Evolutionary conservation across 495 filamentous ascomycete genomes (phyloP).

Genomic region (Margaritispora aquatica): DNA sequence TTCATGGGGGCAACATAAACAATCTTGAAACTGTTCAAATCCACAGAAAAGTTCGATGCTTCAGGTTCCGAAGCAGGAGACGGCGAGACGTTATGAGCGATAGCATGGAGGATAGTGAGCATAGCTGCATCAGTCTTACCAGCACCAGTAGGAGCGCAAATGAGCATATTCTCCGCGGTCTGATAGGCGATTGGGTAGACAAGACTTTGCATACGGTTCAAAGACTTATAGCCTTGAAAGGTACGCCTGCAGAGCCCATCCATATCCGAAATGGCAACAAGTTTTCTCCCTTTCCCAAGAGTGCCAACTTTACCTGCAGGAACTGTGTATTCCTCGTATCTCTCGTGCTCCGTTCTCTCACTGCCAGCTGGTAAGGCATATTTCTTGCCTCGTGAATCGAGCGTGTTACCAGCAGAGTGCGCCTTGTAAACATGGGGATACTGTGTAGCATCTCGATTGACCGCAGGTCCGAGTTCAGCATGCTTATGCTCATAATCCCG

Average conservation of each 20-base stretch:
- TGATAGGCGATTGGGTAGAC: conserved; percentile 94
- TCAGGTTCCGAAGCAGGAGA: conserved; percentile 69
- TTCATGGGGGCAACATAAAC: conserved; percentile 99
- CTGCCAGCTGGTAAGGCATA: conserved; percentile 70
- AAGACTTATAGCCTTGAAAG: conserved; percentile 85
- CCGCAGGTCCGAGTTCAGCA: conserved; percentile 53
- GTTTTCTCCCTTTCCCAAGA: conserved; percentile 59
- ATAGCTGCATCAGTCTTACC: conserved; percentile 99
- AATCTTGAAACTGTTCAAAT: conserved; percentile 90
- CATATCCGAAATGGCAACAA: conserved; percentile 73
- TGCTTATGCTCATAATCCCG: conserved; percentile 81
- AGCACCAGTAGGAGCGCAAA: conserved; percentile 96
- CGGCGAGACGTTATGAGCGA: conserved; percentile 77
- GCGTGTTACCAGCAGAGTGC: conserved; percentile 74
- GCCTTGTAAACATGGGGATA: conserved; percentile 93
- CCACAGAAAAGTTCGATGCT: conserved; percentile 68
- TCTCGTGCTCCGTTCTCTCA: conserved; percentile 51
- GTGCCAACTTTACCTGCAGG: conserved; percentile 78
- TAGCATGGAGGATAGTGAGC: conserved; percentile 84
- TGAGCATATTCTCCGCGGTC: conserved; percentile 96
- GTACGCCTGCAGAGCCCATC: conserved; percentile 87
- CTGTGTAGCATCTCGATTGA: conserved; percentile 52
- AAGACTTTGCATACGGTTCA: conserved; percentile 97
- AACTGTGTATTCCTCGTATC: conserved; percentile 83
- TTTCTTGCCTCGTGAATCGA: conserved; percentile 67